Conservation (phyloP, 768 basidiomycete species). For the Amanita phalloides region DNA sequence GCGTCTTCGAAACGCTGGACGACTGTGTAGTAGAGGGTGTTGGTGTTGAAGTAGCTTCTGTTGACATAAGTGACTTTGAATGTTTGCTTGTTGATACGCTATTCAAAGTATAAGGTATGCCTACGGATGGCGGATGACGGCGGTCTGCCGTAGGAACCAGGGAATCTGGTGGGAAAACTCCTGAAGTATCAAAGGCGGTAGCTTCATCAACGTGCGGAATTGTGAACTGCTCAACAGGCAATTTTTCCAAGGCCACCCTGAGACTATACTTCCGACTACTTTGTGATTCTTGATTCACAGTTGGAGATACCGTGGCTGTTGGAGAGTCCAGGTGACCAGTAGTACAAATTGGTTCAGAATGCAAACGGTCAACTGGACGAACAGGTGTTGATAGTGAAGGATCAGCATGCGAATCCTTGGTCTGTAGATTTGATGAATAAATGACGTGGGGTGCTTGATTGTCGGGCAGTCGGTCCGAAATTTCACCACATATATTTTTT, state of each 20-base stretch:
- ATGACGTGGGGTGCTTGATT: not conserved
- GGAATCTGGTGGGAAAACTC: not conserved
- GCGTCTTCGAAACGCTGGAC: not conserved
- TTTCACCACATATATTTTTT: not conserved
- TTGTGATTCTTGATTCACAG: too few relatives aligned
- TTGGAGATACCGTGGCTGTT: not conserved
- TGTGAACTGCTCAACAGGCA: not conserved
- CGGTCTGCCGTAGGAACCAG: not conserved
- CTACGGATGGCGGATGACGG: constrained; percentile 35
- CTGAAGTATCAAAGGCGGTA: not conserved
- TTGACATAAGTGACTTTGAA: constrained; percentile 7
- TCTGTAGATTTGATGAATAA: not conserved
- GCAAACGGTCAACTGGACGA: not conserved
- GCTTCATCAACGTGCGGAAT: not conserved
- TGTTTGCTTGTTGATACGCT: constrained; percentile 6
- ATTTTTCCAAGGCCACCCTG: not conserved
- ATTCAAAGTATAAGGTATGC: constrained; percentile 15
- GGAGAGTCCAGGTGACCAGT: not conserved
- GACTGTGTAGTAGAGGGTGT: constrained; percentile 8
- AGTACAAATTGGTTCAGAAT: not conserved
- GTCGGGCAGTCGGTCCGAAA: not conserved
- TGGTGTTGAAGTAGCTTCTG: constrained; percentile 1
- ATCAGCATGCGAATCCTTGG: not conserved
- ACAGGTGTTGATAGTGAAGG: not conserved
- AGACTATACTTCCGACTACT: not conserved